Evolutionary conservation across 768 basidiomycete species (phyloP).

Genomic region (Mycena galopus): DNA sequence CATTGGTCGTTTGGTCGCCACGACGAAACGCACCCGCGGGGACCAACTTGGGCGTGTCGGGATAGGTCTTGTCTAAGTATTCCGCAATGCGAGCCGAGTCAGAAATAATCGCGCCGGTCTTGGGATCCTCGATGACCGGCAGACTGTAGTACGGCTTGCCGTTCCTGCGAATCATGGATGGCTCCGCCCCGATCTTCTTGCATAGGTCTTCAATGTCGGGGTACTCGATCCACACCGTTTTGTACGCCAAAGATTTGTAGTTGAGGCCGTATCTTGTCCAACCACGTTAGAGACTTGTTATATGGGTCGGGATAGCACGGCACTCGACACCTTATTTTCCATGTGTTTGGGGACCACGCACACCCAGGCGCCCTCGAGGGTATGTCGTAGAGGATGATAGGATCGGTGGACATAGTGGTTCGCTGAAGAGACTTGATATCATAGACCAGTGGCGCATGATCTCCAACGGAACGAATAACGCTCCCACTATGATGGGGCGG

Average conservation of each 20-base stretch:
- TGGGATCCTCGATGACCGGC: constrained; percentile 62
- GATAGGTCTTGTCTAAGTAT: constrained; percentile 64
- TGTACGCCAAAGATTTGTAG: constrained; percentile 52
- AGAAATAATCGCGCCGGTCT: constrained; percentile 50
- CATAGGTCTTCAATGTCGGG: constrained; percentile 57
- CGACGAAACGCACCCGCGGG: constrained; percentile 33
- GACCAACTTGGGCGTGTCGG: constrained; percentile 51
- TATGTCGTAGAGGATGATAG: constrained; percentile 57
- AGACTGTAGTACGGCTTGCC: constrained; percentile 54
- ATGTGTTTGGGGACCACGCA: constrained; percentile 58
- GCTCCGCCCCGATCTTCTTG: constrained; percentile 48
- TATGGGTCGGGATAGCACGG: too few species aligned
- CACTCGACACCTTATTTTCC: constrained; percentile 53
- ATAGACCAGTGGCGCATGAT: too few species aligned
- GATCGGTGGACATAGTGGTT: constrained; percentile 41
- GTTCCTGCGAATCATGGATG: constrained; percentile 42
- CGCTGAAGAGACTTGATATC: neutral
- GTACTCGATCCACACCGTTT: constrained; percentile 64
- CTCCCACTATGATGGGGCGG: too few species aligned
- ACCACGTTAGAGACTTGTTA: too few species aligned
- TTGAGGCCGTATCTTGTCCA: constrained; percentile 47
- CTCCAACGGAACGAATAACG: too few species aligned
- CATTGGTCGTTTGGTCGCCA: too few species aligned
- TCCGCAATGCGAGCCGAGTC: constrained; percentile 60
- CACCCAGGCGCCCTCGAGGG: constrained; percentile 44